Conservation (phyloP, 2,329 filamentous ascomycete species). For the Diaporthe batatas region DNA sequence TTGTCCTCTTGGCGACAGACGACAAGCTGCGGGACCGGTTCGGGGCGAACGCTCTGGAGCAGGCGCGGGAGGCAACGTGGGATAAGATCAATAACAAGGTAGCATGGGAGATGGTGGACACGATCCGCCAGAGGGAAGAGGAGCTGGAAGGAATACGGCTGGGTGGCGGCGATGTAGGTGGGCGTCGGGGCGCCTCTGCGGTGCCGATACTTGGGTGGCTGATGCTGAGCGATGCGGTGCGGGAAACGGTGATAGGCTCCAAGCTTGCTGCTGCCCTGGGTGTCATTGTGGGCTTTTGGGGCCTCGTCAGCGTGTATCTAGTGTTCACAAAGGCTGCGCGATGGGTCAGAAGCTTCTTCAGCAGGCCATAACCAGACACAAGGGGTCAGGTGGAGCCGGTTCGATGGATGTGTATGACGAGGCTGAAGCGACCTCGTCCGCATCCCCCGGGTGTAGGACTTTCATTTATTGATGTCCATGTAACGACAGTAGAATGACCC, state of each 20-base stretch:
- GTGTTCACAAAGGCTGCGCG: conserved; percentile 61
- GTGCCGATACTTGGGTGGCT: conserved; percentile 61
- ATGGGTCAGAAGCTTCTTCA: conserved; percentile 47
- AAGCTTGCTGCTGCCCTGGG: conserved; percentile 60
- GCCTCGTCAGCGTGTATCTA: conserved; percentile 62
- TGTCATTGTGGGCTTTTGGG: conserved; percentile 64
- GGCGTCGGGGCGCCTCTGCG: conserved; percentile 12
- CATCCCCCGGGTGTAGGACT: neutral
- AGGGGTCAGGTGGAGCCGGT: neutral
- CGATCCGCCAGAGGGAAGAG: conserved; percentile 60
- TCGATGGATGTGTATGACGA: neutral
- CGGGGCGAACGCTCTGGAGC: conserved; percentile 61
- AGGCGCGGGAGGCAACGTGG: conserved; percentile 76
- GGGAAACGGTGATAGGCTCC: conserved; percentile 58
- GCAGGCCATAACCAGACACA: neutral
- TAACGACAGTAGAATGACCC: no score
- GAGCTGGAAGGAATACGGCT: conserved; percentile 48
- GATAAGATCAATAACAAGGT: conserved; percentile 79
- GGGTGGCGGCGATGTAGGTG: conserved; percentile 43
- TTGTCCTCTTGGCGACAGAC: conserved; percentile 64
- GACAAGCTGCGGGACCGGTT: conserved; percentile 59
- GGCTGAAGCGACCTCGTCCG: neutral
- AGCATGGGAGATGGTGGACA: conserved; percentile 72
- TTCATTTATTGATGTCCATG: neutral
- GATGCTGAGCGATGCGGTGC: conserved; percentile 56